These are phyloP conservation scores for Rhododendron mucronatum DNA, from an alignment of 148 eudicot species.

Conservation along the genomic window DNA sequence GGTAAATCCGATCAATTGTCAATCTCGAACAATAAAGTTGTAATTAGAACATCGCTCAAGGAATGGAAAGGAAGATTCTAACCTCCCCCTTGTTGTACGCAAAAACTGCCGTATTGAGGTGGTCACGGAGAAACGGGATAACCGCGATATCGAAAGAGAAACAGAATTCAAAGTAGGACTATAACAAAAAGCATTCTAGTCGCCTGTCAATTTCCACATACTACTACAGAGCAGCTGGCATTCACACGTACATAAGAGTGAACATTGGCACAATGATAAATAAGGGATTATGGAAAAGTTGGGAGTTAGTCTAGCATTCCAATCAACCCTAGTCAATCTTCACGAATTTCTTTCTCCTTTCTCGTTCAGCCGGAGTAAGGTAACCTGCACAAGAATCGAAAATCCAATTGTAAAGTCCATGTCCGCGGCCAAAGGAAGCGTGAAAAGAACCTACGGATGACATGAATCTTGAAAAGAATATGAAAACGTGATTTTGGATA, in stretches of 20 bases:
- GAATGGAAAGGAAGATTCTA: neutral
- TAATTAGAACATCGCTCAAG: too few relatives aligned
- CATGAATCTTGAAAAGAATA: neutral
- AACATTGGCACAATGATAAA: neutral
- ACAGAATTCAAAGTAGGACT: neutral
- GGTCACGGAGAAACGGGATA: neutral
- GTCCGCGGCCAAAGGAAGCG: neutral
- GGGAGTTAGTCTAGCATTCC: neutral
- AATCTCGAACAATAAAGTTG: too few relatives aligned
- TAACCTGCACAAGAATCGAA: constrained; percentile 33
- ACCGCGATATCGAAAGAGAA: neutral
- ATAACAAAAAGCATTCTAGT: neutral
- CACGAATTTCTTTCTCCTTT: neutral
- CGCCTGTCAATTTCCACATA: neutral
- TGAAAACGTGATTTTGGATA: neutral
- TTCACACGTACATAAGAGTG: neutral
- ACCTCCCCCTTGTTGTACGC: neutral
- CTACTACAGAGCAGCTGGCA: neutral
- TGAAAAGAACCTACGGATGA: neutral
- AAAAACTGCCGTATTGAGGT: too few relatives aligned
- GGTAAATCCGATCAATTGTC: too few relatives aligned
- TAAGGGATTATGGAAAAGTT: neutral
- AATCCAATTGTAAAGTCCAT: neutral
- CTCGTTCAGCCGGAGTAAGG: constrained; percentile 33
- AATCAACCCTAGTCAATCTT: neutral